Percentiles rank a stretch among this genome's conserved stretches.
Evolutionary conservation across 2,329 filamentous ascomycete species (phyloP).

Genomic region (Onygena corvina): DNA sequence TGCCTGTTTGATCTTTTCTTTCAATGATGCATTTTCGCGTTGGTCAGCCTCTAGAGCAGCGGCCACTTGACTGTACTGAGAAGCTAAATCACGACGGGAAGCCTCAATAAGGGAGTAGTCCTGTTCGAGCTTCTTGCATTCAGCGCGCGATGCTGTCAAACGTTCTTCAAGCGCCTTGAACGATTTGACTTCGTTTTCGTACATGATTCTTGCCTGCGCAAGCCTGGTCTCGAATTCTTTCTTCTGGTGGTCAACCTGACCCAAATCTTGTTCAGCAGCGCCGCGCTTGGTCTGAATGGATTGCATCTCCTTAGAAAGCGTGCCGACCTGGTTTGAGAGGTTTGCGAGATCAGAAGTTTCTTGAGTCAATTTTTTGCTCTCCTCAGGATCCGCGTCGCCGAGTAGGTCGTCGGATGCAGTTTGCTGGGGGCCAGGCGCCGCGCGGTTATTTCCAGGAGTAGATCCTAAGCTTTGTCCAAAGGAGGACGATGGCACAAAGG

Average conservation of each 20-base stretch:
- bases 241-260: conserved; percentile 72
- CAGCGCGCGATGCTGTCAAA: conserved; percentile 59
- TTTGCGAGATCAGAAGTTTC: conserved; percentile 92
- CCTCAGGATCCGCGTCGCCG: conserved; percentile 78
- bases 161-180: conserved; percentile 77
- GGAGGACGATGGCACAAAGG: conserved; percentile 81
- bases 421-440: conserved; percentile 16
- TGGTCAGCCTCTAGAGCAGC: conserved; percentile 72
- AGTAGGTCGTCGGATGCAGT: conserved; percentile 66
- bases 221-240: conserved; percentile 83
- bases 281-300: conserved; percentile 74
- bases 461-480: conserved; percentile 75
- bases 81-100: conserved; percentile 66
- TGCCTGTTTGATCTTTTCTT: conserved; percentile 72
- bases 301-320: conserved; percentile 84
- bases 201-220: conserved; percentile 71
- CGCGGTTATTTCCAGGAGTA: conserved; percentile 52
- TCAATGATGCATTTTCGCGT: conserved; percentile 72
- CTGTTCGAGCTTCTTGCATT: conserved; percentile 71
- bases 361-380: conserved; percentile 73
- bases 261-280: conserved; percentile 68
- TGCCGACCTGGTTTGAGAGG: conserved; percentile 87
- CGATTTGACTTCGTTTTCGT: conserved; percentile 85
- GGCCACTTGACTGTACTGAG: conserved; percentile 64
- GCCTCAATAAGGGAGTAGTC: conserved; percentile 76